A percentile compares a stretch with the other conserved stretches of the same genome.
Evolutionary conservation across 345 rosid genomes (phyloP).

Genomic region (Boechera stricta): DNA sequence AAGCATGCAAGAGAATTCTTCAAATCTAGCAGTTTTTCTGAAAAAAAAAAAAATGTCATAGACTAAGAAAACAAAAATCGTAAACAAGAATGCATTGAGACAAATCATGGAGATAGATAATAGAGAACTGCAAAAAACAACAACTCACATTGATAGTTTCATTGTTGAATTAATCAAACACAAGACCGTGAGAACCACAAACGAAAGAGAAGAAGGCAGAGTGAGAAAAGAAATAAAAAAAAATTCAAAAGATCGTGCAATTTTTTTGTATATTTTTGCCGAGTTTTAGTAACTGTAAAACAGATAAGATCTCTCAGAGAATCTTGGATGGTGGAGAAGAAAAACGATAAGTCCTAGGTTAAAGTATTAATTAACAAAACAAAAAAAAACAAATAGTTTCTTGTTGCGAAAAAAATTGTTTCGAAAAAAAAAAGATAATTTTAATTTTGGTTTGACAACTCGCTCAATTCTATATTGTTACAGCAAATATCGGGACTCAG

Average conservation of each 20-base stretch:
- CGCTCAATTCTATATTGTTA: conserved; percentile 30
- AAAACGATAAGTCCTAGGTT: conserved; percentile 35
- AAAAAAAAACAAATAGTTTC: conserved; percentile 7
- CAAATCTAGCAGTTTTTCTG: background rate
- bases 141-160: conserved; percentile 29
- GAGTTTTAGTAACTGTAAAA: conserved; percentile 35
- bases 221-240: background rate
- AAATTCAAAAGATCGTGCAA: conserved; percentile 24
- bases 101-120: background rate
- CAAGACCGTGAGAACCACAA: conserved; percentile 41
- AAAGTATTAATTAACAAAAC: background rate
- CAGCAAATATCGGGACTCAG: conserved; percentile 35
- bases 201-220: conserved; percentile 26
- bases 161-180: conserved; percentile 28
- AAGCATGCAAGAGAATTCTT: conserved; percentile 23
- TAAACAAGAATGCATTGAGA: background rate
- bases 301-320: conserved; percentile 39
- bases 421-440: background rate
- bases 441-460: conserved; percentile 30
- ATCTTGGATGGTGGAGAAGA: conserved; percentile 33
- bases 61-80: too few species aligned
- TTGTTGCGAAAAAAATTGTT: conserved; percentile 33
- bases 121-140: background rate
- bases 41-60: background rate
- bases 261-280: conserved; percentile 2